These are phyloP conservation scores for Fomitopsis serialis DNA, from an alignment of 768 basidiomycete species.

Conservation along the genomic window DNA sequence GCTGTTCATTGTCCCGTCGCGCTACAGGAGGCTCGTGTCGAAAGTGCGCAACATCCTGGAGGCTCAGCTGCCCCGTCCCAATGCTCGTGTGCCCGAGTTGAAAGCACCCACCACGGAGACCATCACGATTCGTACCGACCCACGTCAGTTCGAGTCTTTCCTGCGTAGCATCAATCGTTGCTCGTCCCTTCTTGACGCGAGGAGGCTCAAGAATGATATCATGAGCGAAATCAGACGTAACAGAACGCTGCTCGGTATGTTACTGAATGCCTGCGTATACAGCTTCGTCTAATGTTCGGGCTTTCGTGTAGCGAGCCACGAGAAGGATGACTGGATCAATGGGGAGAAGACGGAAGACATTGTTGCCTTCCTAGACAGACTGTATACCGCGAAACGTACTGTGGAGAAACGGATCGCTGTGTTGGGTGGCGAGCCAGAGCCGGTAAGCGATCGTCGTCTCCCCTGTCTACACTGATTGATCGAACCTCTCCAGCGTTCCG, in stretches of 20 bases:
- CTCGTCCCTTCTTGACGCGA: constrained; percentile 82
- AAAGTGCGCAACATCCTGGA: constrained; percentile 84
- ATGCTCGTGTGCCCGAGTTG: constrained; percentile 35
- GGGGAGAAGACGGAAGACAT: constrained; percentile 82
- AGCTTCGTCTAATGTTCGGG: not conserved
- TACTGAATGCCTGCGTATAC: not conserved
- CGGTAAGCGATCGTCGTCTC: constrained; percentile 34
- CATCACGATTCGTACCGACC: constrained; percentile 78
- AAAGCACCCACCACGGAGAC: constrained; percentile 48
- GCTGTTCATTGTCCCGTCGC: constrained; percentile 2
- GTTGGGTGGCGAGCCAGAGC: constrained; percentile 66
- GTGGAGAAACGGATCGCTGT: constrained; percentile 82
- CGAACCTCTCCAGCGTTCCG: constrained; percentile 28
- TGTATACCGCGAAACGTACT: constrained; percentile 84
- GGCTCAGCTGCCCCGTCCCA: constrained; percentile 62
- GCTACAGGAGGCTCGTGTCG: constrained; percentile 69
- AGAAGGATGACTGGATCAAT: constrained; percentile 85
- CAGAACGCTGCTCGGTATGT: constrained; percentile 61
- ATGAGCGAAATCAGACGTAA: constrained; percentile 87
- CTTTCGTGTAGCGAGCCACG: constrained; percentile 60
- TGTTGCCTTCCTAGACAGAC: constrained; percentile 79
- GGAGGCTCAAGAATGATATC: constrained; percentile 87
- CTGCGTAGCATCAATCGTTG: constrained; percentile 78
- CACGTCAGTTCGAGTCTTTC: constrained; percentile 87
- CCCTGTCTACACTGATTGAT: not conserved